Evolutionary conservation across 1,139 yeast genomes (phyloP), one percentile per base, ranked within the genome.

Genomic region (Geotrichum histeridarum): DNA sequence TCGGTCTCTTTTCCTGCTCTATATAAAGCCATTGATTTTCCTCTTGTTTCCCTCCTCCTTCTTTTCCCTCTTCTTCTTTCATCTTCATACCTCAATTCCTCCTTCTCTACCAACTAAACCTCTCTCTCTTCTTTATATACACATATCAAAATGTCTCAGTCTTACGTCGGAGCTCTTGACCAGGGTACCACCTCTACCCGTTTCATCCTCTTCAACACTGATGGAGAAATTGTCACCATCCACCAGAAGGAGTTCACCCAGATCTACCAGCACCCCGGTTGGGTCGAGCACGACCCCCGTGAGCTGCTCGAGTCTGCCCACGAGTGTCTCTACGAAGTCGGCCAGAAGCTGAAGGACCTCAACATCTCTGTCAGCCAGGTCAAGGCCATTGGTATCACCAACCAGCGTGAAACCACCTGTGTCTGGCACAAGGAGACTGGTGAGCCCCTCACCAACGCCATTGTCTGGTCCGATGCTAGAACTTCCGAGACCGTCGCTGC

Each of bases 181-280:
- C 89, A 89, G 53, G 98, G 98, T 46, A 90, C 98, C 46, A 91
- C 98, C 1, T 87, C 95, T 22, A 87, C 96, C n/a, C 78, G 98
- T 63, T 93, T 89, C 50, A 90, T 91, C 58, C 76, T 89, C 53
- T 91, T 91, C 73, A 77, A 82, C 64, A 79, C 79, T 60, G 75
- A 76, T 50, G 96, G 96, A 35, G 77, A 77, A 61, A 95, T 90
- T 61, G 76, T 88, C 39, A 90, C 95, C 55, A 85, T 85, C 63
- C 91, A 87, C 69, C 98, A 91, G 72, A 87, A 88, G 59, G 96
- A 90, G 69, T 87, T 73, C 53, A 67, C 64, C 42, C 76, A 71
- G 59, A 63, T 64, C 54, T 67, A 68, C 54, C 76, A 76, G 11
- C 62, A 66, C 42, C 74, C 76, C 1, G 77, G 77, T 36, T 89